These are phyloP conservation scores for Mycena galopus DNA, from an alignment of 768 basidiomycete species.

Conservation along the genomic window DNA sequence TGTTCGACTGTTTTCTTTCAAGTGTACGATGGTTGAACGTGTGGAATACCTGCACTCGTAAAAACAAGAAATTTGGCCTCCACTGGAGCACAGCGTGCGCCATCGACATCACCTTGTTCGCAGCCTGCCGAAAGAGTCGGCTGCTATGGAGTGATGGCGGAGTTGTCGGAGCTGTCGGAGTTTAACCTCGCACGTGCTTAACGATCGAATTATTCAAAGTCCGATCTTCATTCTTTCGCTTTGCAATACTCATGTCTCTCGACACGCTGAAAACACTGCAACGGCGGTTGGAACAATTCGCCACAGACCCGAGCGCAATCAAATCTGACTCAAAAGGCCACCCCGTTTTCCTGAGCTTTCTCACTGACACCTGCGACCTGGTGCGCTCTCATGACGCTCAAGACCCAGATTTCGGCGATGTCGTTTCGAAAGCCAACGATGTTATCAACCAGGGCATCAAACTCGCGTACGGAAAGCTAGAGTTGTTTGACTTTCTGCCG, in stretches of 20 bases:
- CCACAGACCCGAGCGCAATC: neutral
- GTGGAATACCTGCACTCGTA: no score
- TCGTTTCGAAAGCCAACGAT: neutral
- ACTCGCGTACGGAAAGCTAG: conserved; percentile 4
- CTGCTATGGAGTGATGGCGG: no score
- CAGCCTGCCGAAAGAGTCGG: no score
- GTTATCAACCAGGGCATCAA: neutral
- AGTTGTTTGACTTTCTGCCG: conserved; percentile 1
- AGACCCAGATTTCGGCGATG: neutral
- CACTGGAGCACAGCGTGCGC: no score
- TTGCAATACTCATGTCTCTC: conserved; percentile 50
- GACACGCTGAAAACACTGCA: neutral
- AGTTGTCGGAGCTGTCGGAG: no score
- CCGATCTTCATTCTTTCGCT: no score
- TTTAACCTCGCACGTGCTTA: no score
- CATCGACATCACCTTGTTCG: no score
- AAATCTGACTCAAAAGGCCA: neutral
- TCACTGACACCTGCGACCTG: conserved; percentile 4
- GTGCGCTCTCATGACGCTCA: neutral
- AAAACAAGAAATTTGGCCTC: no score
- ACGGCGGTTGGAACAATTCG: neutral
- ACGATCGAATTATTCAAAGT: no score
- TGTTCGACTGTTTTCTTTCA: no score
- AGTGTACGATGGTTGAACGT: no score
- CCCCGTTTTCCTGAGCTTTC: neutral